Base-by-base conservation (phyloP, 2,329 filamentous ascomycete genomes). In the Fusarium napiforme region DNA sequence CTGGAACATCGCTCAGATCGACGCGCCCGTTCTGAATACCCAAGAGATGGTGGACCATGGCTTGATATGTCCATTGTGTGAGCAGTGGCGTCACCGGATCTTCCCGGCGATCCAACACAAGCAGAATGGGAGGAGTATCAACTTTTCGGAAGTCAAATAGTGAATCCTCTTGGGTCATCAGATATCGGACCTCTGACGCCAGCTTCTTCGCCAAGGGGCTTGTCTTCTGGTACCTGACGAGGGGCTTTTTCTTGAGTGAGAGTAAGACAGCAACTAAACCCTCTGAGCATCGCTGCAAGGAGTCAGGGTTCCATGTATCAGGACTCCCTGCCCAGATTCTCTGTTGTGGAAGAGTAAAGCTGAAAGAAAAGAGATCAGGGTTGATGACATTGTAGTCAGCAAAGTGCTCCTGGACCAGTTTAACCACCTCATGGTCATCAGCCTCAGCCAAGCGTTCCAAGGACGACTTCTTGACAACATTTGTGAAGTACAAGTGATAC, bases 51-150 rank as follows among this genome's bases (percentile, higher is more conserved):
- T 99, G 96, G 2, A 99, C 96, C 95, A 99, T 99, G n/a, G 96
- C 96, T 83, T 99, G 96, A 79, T 99, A 99, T 32, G 96, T 99
- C 96, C 96, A 99, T 81, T 99, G 96, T 6, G 95, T 97, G 55
- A 99, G 87, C 16, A 99, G 85, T 1, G 96, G 96, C 7, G 96
- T 99, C 57, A 98, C 93, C 0, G 96, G 96, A 78, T 99, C 96
- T 79, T 98, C 95, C 81, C 96, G 90, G 46, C 96, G 91, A 82
- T 99, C 96, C 36, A 99, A 84, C 60, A 99, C 90, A 39, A 99
- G 87, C 19, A 99, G 86, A 76, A 99, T 95, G 0, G 97, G 96
- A 14, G 96, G 93, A 1, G 96, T 99, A 81, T 99, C 96, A 59
- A 95, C 93, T 81, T 94, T 95, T 73, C 96, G 90, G 81, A 99